Base-by-base conservation (phyloP, 371 early-diverging fungal genomes). In the Nosema granulosis region DNA sequence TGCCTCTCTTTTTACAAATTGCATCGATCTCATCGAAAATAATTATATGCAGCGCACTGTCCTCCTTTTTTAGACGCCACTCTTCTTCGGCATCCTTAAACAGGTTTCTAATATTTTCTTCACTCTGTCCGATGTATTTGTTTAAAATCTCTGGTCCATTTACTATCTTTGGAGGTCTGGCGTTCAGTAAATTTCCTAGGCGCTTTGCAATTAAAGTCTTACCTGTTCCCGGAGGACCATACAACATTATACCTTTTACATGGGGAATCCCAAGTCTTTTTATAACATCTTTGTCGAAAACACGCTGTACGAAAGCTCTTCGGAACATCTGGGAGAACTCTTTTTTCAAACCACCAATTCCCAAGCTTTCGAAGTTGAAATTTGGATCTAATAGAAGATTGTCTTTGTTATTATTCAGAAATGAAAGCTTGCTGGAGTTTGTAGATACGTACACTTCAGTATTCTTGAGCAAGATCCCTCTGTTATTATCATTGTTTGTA, bases 11-110 rank as follows among this genome's bases (percentile, higher is more conserved):
- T 81, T 94, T 95, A 88, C 97, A 97, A 69, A 98, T 96, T 20
- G 99, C 97, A 87, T 98, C 99, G 84, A 98, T 89, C 87, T 98
- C 99, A 85, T 98, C 99, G 86, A 97, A 96, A 66, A 98, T 97
- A 79, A 98, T 95, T 72, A 98, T 96, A 81, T 97, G 97, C 59
- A 97, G 87, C 28, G 89, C 87, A 62, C 91, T 91, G 38, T 94
- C 92, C 62, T 95, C 96, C 37, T 94, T 94, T 79, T 92, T 91
- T 73, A 88, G 88, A 82, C 92, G 92, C 87, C 94, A 97, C 87
- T 92, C 84, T 68, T 88, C 89, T 82, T 98, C 97, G 9, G 97
- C 99, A 75, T 93, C 92, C 13, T 89, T 90, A 87, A 98, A 98
- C 65, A 98, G 86, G 82, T 96, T 94, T 66, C 97, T 90, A 35